Conservation (phyloP, 805 yeast species). For the Candida easanensis region DNA sequence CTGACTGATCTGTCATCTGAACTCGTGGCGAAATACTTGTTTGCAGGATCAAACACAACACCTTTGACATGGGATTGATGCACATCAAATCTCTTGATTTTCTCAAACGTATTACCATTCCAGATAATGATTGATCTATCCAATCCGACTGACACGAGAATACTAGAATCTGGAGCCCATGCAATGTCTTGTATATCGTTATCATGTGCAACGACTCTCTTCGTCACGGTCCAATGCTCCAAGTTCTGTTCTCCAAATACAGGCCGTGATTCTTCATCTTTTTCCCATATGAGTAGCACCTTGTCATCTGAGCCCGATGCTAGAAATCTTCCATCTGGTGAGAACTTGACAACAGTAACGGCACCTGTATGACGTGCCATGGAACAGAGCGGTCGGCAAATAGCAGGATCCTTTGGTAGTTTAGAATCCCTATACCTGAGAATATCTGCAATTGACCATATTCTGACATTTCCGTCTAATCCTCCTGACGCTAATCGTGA, state of each 20-base stretch:
- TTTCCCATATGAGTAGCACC: slow-evolving; percentile 88
- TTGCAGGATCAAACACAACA: slow-evolving; percentile 96
- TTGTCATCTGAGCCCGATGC: slow-evolving; percentile 97
- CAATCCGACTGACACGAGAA: slow-evolving; percentile 89
- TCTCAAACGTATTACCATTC: slow-evolving; percentile 90
- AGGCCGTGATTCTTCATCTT: slow-evolving; percentile 59
- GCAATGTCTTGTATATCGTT: slow-evolving; percentile 97
- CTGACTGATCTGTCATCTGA: slow-evolving; percentile 93
- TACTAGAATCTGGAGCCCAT: slow-evolving; percentile 94
- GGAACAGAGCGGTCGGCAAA: slow-evolving; percentile 67
- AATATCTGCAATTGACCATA: slow-evolving; percentile 73
- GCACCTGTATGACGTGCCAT: slow-evolving; percentile 97
- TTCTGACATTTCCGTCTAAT: slow-evolving; percentile 83
- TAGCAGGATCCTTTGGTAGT: slow-evolving; percentile 27
- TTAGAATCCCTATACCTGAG: slow-evolving; percentile 31
- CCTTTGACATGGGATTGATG: slow-evolving; percentile 97
- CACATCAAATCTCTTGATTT: slow-evolving; percentile 82
- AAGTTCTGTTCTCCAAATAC: slow-evolving; percentile 76
- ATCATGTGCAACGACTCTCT: slow-evolving; percentile 92
- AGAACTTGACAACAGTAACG: slow-evolving; percentile 88
- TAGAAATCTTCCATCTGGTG: slow-evolving; percentile 86
- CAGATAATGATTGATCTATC: slow-evolving; percentile 92
- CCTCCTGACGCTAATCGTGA: slow-evolving; percentile 91
- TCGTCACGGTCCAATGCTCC: slow-evolving; percentile 94
- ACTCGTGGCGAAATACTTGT: slow-evolving; percentile 94